phyloP scores from a whole-genome alignment of 805 yeast genomes.

The Brettanomyces bruxellensis region DNA sequence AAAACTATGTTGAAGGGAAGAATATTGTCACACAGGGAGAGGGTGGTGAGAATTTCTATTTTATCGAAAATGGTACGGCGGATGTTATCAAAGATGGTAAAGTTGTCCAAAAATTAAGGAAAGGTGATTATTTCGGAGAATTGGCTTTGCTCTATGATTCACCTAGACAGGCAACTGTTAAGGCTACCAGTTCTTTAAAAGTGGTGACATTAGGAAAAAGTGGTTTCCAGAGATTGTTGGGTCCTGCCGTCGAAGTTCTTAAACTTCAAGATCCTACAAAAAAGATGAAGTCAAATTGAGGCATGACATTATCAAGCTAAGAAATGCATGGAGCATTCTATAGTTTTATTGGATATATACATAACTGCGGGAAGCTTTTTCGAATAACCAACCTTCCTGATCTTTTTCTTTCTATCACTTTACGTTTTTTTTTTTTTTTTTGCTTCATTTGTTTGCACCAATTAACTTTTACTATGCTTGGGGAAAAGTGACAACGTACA shows the following conservation, averaged over 20 bases:
- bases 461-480: too few species aligned
- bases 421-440: not conserved
- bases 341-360: too few species aligned
- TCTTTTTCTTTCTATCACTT: not conserved
- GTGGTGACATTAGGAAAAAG: conserved; percentile 89
- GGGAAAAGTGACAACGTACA: too few species aligned
- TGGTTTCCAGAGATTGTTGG: conserved; percentile 89
- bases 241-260: conserved; percentile 87
- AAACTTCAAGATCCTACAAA: conserved; percentile 78
- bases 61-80: conserved; percentile 77
- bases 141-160: conserved; percentile 83
- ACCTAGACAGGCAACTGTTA: conserved; percentile 92
- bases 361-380: too few species aligned
- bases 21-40: conserved; percentile 83
- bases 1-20: conserved; percentile 59
- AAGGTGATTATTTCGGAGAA: conserved; percentile 96
- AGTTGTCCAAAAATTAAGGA: conserved; percentile 46
- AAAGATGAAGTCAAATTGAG: not conserved
- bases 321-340: too few species aligned
- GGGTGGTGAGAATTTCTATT: conserved; percentile 63
- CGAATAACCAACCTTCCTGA: not conserved
- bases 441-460: not conserved
- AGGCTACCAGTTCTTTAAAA: conserved; percentile 63
- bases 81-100: conserved; percentile 55
- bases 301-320: too few species aligned